Percentiles rank a stretch among this genome's conserved stretches.
Evolutionary conservation across 164 flowering plant species (phyloP).

Genomic region (Tetrastigma voinierianum): DNA sequence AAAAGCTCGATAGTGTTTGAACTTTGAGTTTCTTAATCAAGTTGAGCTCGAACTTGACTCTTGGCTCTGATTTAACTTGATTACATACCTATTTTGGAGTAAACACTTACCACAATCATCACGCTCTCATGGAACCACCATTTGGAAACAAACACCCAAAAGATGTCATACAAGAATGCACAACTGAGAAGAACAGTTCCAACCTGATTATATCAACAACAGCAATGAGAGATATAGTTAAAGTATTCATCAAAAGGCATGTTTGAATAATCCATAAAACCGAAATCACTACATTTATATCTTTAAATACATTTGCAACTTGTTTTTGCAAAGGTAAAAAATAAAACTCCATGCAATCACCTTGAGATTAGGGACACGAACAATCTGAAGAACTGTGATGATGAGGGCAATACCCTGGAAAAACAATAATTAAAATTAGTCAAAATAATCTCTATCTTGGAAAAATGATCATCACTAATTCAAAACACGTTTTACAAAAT

Average conservation of each 20-base stretch:
- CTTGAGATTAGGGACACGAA: constrained; percentile 96
- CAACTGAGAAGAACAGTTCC: constrained; percentile 95
- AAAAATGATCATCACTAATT: too few species aligned
- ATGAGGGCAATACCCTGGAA: constrained; percentile 87
- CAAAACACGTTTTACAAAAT: too few species aligned
- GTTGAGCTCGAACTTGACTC: too few species aligned
- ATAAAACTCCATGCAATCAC: constrained; percentile 30
- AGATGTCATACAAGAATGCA: constrained; percentile 94
- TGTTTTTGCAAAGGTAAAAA: not conserved
- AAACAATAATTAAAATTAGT: not conserved
- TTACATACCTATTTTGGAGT: not conserved
- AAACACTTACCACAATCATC: constrained; percentile 88
- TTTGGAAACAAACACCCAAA: constrained; percentile 95
- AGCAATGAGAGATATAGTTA: not conserved
- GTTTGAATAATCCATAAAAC: not conserved
- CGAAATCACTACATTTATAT: too few species aligned
- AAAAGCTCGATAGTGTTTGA: too few species aligned
- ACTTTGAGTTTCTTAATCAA: too few species aligned
- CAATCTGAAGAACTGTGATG: constrained; percentile 92
- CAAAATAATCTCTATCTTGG: too few species aligned
- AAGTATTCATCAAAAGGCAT: not conserved
- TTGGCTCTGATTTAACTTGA: too few species aligned
- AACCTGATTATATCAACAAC: constrained; percentile 52
- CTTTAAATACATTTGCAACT: too few species aligned
- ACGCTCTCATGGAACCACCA: constrained; percentile 88